Base-by-base conservation (phyloP, 495 filamentous ascomycete genomes). In the Delitschia confertaspora region DNA sequence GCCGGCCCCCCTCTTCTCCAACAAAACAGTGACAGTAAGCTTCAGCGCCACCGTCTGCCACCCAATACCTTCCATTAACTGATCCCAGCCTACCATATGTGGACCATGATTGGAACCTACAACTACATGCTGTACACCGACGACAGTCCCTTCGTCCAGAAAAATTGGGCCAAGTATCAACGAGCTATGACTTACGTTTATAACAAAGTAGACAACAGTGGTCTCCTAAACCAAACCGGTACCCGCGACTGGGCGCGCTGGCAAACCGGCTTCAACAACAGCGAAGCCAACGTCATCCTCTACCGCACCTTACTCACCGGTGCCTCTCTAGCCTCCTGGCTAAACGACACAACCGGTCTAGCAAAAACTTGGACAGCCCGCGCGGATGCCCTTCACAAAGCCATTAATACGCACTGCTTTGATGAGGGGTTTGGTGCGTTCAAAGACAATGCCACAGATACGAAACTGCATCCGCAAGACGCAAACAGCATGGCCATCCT, bases 31-130 rank as follows among this genome's bases (percentile, higher is more conserved):
- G 76, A 77, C 49, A 78, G 45, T 55, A 36, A 45, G 47, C 48
- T n/a, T n/a, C n/a, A n/a, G n/a, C n/a, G n/a, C n/a, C 8, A 6
- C 22, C 8, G 7, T 17, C 6, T 10, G 22, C 27, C 10, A n/a
- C n/a, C n/a, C n/a, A n/a, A n/a, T n/a, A n/a, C n/a, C n/a, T n/a
- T n/a, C n/a, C n/a, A n/a, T n/a, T n/a, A n/a, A n/a, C n/a, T n/a
- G n/a, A n/a, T n/a, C 25, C 4, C 18, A 55, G 51, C 75, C 6
- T 80, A 80, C 53, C 76, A 80, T 49, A 75, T 79, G 70, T 74
- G 71, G 68, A 68, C 70, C 3, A 71, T 80, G 65, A 71, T 79
- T 29, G 75, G 76, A 14, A 78, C 72, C 8, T 78, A 76, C 52
- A 76, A 79, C 39, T 80, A 79, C 47, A 59, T 74, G 33, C 64